These are phyloP conservation scores for Hypoxylon sp. DNA, from an alignment of 2,329 filamentous ascomycete species.

Conservation along the genomic window DNA sequence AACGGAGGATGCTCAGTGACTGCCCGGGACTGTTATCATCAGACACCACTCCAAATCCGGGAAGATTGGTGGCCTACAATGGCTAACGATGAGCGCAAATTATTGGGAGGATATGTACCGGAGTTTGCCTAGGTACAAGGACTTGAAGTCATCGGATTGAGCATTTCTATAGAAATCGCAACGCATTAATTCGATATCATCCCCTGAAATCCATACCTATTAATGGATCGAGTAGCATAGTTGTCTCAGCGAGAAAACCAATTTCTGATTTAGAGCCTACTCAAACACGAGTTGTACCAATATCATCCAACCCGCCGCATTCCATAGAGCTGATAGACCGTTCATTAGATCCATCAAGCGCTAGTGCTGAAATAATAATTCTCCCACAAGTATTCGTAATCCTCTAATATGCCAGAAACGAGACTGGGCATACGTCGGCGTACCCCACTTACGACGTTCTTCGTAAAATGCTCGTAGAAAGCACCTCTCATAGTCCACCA, in stretches of 20 bases:
- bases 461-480: constrained; percentile 93
- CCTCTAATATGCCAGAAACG: constrained; percentile 87
- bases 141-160: too few species aligned
- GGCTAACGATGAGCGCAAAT: too few species aligned
- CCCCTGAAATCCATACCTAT: too few species aligned
- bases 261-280: neutral
- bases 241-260: neutral
- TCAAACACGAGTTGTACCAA: neutral
- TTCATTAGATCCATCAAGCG: constrained; percentile 34
- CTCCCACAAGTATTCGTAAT: constrained; percentile 98
- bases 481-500: constrained; percentile 99
- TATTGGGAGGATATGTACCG: too few species aligned
- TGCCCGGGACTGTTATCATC: too few species aligned
- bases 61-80: too few species aligned
- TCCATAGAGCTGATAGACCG: neutral
- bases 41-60: too few species aligned
- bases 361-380: constrained; percentile 91
- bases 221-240: too few species aligned
- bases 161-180: too few species aligned
- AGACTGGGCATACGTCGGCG: constrained; percentile 84
- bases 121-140: too few species aligned
- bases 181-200: too few species aligned
- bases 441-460: constrained; percentile 79
- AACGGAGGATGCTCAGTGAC: too few species aligned
- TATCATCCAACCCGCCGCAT: neutral